Evolutionary conservation across 1,284 basidiomycete species (phyloP), one percentile per base, ranked within the genome.

Genomic region (Apiotrichum gracile): DNA sequence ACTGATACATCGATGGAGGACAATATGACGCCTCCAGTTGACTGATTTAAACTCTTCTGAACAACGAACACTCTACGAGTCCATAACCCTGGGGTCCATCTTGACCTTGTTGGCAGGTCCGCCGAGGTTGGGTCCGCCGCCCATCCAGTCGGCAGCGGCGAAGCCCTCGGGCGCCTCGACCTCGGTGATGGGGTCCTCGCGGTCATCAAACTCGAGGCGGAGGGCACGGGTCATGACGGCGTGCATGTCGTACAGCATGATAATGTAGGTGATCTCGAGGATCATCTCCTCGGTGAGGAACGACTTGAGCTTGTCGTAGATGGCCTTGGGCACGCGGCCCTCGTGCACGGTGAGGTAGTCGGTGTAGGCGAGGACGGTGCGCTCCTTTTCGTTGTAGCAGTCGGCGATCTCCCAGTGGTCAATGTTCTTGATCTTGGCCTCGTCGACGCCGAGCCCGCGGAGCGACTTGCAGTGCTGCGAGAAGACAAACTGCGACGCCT

Each of bases 381-480:
- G 47, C 27, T 48, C 47, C 19, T 29, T 13, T 12, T 40, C 37
- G 37, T 29, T 19, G 38, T 48, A 48, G 37, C 47, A 48, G 6
- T 19, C 13, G 19, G 37, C 37, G 26, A 40, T 29, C 9, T 17
- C 13, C 47, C 47, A 48, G 19, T 13, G 22, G 4, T 37, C 17
- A 26, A 48, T 26, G 37, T 17, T 17, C 2, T 5, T n/a, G 21
- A 48, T 48, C 47, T 48, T 48, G 13, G 27, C 47, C 37, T 48
- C 47, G 27, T 13, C 17, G 17, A 48, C 38, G 29, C 27, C 26
- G 26, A 40, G 38, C 4, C 47, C 47, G 21, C 47, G 47, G 19
- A 40, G 38, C 24, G 27, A 40, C 47, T 48, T 48, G 47, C 47
- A 48, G 47, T 48, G 47, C 38, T 48, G 47, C n/a, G 37, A 40